Conservation (phyloP, 2,329 filamentous ascomycete species). For the Colletotrichum sidae region DNA sequence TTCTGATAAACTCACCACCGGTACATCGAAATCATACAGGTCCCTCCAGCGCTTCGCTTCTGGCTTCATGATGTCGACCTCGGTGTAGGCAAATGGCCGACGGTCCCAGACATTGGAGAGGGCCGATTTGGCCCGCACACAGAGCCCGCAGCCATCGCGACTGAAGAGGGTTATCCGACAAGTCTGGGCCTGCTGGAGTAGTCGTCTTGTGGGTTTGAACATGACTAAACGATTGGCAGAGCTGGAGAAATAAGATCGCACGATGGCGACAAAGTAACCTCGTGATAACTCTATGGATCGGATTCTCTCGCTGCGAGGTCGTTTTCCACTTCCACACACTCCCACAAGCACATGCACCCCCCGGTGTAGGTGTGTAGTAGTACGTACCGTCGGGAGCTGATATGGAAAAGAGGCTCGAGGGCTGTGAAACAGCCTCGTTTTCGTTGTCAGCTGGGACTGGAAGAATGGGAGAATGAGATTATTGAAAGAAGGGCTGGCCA, state of each 20-base stretch:
- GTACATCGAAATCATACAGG: conserved; percentile 84
- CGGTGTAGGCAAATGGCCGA: conserved; percentile 75
- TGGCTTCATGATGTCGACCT: conserved; percentile 76
- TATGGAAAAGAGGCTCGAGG: conserved; percentile 2
- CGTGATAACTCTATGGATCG: too few species aligned
- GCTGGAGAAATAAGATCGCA: neutral
- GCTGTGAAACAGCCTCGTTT: conserved; percentile 33
- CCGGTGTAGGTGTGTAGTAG: too few species aligned
- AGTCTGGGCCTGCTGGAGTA: conserved; percentile 56
- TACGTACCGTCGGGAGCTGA: neutral
- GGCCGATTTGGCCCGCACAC: conserved; percentile 74
- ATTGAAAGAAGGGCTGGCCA: neutral
- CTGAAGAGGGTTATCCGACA: conserved; percentile 82
- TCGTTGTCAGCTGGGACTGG: conserved; percentile 24
- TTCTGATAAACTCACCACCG: conserved; percentile 69
- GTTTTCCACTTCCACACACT: too few species aligned
- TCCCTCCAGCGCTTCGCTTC: conserved; percentile 75
- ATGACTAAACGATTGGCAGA: conserved; percentile 50
- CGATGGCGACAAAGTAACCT: too few species aligned
- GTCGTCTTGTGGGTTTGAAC: conserved; percentile 58
- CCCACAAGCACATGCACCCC: too few species aligned
- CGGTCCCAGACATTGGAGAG: conserved; percentile 76
- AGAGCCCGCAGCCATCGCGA: conserved; percentile 77
- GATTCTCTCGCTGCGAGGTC: too few species aligned
- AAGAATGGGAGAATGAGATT: neutral